phyloP scores from a whole-genome alignment of 495 filamentous ascomycete species.

The Pseudevernia furfuracea region DNA sequence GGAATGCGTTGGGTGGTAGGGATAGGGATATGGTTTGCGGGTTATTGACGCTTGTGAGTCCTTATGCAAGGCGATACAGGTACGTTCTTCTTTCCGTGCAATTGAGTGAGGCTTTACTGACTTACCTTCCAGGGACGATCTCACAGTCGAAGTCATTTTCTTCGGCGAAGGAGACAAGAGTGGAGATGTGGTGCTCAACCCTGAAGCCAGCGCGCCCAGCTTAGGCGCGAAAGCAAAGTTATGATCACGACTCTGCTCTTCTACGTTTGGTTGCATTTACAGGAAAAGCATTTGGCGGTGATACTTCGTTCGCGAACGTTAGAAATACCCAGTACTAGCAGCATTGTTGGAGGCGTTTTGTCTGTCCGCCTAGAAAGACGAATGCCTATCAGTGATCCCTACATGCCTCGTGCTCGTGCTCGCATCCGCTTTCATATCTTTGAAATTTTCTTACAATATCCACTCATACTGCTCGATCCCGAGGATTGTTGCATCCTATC shows the following conservation, averaged over 20 bases:
- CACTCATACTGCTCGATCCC: too few relatives aligned
- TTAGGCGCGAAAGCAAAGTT: slow-evolving; percentile 52
- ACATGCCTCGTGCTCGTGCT: too few relatives aligned
- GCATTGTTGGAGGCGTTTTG: slow-evolving; percentile 2
- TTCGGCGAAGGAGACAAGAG: slow-evolving; percentile 72
- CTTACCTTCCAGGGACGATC: slow-evolving; percentile 59
- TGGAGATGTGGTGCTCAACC: slow-evolving; percentile 71
- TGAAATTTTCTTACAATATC: too few relatives aligned
- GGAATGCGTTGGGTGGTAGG: slow-evolving; percentile 91
- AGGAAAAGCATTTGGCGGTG: slow-evolving; percentile 5
- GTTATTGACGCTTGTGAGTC: slow-evolving; percentile 81
- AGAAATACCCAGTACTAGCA: background rate
- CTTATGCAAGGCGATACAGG: slow-evolving; percentile 85
- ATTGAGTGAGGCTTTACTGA: background rate
- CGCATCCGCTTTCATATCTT: background rate
- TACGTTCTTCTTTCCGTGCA: slow-evolving; percentile 31
- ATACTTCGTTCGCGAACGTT: background rate
- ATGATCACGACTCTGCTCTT: slow-evolving; percentile 26
- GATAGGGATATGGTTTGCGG: slow-evolving; percentile 93
- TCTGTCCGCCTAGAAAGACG: background rate
- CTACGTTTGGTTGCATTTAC: background rate
- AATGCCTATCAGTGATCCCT: background rate
- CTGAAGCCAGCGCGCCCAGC: slow-evolving; percentile 67
- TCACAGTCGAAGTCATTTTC: slow-evolving; percentile 98
- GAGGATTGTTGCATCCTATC: too few relatives aligned